Base-by-base conservation (phyloP, 2,329 filamentous ascomycete genomes). In the Microcera coccophila region DNA sequence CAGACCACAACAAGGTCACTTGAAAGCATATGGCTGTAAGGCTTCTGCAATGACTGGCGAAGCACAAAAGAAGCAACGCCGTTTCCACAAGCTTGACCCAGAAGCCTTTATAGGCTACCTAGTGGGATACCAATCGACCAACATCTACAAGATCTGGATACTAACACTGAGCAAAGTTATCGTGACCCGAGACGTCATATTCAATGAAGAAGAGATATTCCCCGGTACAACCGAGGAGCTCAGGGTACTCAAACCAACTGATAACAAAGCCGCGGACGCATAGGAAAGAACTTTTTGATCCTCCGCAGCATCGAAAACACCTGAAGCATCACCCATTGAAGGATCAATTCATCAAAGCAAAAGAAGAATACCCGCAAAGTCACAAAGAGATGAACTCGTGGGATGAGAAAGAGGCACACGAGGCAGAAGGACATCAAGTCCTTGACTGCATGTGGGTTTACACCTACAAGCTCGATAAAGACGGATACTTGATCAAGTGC, bases 381-480 rank as follows among this genome's bases (percentile, higher is more conserved):
- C n/a, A n/a, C n/a, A n/a, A n/a, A n/a, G n/a, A n/a, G n/a, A n/a
- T n/a, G n/a, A n/a, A n/a, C n/a, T n/a, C n/a, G n/a, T n/a, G n/a
- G n/a, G n/a, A n/a, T n/a, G n/a, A n/a, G n/a, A n/a, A n/a, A n/a
- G n/a, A n/a, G n/a, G n/a, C n/a, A n/a, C n/a, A n/a, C n/a, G n/a
- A n/a, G n/a, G n/a, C n/a, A n/a, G n/a, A n/a, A n/a, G n/a, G n/a
- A n/a, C n/a, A n/a, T n/a, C n/a, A n/a, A 19, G 10, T 21, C 10
- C 22, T 48, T 11, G 41, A 36, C 14, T 15, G 44, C 3, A 42
- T 26, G 4, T 48, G 19, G 26, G 45, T 44, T 14, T 44, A 44
- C n/a, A 44, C 41, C 24, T 44, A 48, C 26, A 48, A 46, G 18
- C 29, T 36, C 18, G 31, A 46, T 34, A 46, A 46, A 19, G 18